phyloP scores from a whole-genome alignment of 306 rosid genomes.

The Malus sylvestris region DNA sequence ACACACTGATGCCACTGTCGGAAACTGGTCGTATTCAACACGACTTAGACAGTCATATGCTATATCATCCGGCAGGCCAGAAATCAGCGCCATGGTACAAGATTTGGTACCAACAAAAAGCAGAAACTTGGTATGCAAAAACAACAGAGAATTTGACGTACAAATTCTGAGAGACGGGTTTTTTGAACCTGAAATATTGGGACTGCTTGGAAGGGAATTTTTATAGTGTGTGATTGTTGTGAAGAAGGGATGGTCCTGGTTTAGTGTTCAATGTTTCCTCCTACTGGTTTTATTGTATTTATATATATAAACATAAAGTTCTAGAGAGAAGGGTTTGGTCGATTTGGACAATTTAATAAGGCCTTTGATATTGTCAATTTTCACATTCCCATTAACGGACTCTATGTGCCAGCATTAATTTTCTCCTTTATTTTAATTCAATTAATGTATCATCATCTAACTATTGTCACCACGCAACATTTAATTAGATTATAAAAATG shows the following conservation, averaged over 20 bases:
- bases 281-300: background rate
- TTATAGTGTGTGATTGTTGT: background rate
- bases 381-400: background rate
- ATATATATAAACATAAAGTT: background rate
- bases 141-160: background rate
- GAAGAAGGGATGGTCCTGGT: background rate
- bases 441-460: background rate
- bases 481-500: background rate
- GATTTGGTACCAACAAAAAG: background rate
- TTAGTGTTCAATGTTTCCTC: background rate
- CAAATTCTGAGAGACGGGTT: background rate
- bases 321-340: background rate
- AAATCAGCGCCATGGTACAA: conserved; percentile 47
- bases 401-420: background rate
- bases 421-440: background rate
- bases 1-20: conserved; percentile 35
- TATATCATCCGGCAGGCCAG: conserved; percentile 64
- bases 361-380: background rate
- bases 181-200: background rate
- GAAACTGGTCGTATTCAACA: conserved; percentile 30
- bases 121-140: background rate
- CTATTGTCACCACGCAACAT: background rate
- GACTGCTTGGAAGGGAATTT: background rate
- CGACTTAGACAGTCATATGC: conserved; percentile 53
- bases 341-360: background rate